Conservation (phyloP, 352 stramenopile species). For the Globisporangium cederbergense region DNA sequence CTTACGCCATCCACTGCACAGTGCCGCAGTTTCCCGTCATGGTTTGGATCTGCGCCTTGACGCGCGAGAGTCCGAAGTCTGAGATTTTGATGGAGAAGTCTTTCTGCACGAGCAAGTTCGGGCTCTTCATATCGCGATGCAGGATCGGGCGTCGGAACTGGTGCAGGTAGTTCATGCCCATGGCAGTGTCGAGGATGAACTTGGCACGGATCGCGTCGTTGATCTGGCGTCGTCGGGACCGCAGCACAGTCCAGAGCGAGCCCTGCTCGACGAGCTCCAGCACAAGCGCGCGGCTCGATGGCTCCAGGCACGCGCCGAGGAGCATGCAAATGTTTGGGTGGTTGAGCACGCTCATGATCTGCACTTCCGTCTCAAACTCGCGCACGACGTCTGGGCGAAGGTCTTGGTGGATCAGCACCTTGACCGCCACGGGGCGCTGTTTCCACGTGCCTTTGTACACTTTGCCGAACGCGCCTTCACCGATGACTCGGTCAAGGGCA, state of each 20-base stretch:
- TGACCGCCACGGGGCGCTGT: constrained; percentile 57
- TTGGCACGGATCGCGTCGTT: constrained; percentile 40
- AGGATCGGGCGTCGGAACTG: constrained; percentile 83
- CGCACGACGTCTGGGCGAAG: constrained; percentile 59
- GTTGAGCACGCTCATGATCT: constrained; percentile 88
- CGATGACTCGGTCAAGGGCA: constrained; percentile 50
- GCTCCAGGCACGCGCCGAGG: constrained; percentile 92
- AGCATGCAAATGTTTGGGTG: constrained; percentile 98
- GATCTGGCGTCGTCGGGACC: constrained; percentile 38
- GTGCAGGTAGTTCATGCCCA: constrained; percentile 89
- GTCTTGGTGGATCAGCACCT: constrained; percentile 73
- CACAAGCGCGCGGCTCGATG: constrained; percentile 93
- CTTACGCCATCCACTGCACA: constrained; percentile 86
- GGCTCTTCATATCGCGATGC: constrained; percentile 88
- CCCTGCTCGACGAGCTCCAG: constrained; percentile 92
- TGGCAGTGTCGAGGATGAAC: constrained; percentile 73
- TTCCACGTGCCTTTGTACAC: constrained; percentile 70
- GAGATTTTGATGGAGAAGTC: constrained; percentile 89
- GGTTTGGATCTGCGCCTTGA: constrained; percentile 90
- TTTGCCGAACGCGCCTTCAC: constrained; percentile 77
- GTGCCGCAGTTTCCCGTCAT: constrained; percentile 92
- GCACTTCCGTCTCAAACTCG: constrained; percentile 79
- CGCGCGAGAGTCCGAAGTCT: constrained; percentile 89
- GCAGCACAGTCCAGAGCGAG: constrained; percentile 92
- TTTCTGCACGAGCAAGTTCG: constrained; percentile 85